Conservation (phyloP, 164 flowering plant genomes). For the Houttuynia cordata region DNA sequence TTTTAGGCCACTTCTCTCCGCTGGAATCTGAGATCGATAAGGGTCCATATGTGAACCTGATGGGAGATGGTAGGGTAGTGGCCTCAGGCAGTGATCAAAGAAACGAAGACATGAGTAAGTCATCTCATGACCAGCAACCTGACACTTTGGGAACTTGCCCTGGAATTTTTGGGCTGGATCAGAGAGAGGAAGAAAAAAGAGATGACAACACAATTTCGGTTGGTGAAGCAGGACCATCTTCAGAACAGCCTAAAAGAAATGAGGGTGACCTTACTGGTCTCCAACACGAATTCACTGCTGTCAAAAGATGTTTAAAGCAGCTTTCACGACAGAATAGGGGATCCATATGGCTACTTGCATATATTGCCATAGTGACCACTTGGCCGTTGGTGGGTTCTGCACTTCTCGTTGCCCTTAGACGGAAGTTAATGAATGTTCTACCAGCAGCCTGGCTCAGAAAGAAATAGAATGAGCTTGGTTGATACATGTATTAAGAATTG, state of each 20-base stretch:
- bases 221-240: constrained; percentile 2
- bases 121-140: constrained; percentile 1
- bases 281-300: constrained; percentile 12
- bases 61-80: constrained; percentile 37
- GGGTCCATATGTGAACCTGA: constrained; percentile 35
- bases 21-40: constrained; percentile 34
- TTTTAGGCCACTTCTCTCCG: constrained; percentile 3
- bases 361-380: constrained; percentile 31
- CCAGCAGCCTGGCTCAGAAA: constrained; percentile 24
- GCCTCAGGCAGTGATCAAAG: constrained; percentile 16
- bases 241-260: constrained; percentile 9
- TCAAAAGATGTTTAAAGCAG: constrained; percentile 22
- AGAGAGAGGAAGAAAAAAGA: constrained; percentile 3
- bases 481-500: too few relatives aligned
- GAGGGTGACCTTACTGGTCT: background rate
- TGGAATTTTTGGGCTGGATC: constrained; percentile 1
- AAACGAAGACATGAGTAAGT: background rate
- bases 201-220: constrained; percentile 1
- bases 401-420: constrained; percentile 19
- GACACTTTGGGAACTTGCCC: constrained; percentile 6
- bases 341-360: constrained; percentile 40
- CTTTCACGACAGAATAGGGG: constrained; percentile 26
- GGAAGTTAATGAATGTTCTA: constrained; percentile 16
- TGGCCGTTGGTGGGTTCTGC: constrained; percentile 50
- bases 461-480: constrained; percentile 13